These are phyloP conservation scores for Physocladia obscura DNA, from an alignment of 192 early-diverging fungal species.

Conservation along the genomic window DNA sequence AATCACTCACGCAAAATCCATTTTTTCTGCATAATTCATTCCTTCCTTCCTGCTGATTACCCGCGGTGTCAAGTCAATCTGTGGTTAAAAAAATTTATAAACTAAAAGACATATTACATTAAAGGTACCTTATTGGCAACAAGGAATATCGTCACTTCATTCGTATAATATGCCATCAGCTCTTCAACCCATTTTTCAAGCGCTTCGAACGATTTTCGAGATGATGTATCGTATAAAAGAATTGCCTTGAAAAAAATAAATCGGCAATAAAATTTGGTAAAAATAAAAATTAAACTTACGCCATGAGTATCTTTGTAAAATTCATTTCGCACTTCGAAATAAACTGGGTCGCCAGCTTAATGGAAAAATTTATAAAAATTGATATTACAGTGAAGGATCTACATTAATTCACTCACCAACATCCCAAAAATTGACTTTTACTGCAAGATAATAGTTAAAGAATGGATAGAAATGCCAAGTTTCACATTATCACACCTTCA, in stretches of 20 bases:
- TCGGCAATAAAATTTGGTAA: neutral
- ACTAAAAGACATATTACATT: neutral
- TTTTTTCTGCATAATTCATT: conserved; percentile 30
- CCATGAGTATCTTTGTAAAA: conserved; percentile 64
- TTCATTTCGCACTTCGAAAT: conserved; percentile 60
- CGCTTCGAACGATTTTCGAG: conserved; percentile 36
- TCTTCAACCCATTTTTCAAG: conserved; percentile 49
- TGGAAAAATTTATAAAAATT: neutral
- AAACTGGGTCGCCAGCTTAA: conserved; percentile 48
- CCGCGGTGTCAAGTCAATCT: conserved; percentile 35
- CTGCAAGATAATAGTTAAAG: conserved; percentile 21
- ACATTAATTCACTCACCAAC: conserved; percentile 25
- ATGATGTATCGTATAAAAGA: conserved; percentile 43
- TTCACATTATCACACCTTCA: conserved; percentile 14
- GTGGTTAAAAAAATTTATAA: neutral
- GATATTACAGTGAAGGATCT: neutral
- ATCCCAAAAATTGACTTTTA: conserved; percentile 68
- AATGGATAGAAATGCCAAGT: neutral
- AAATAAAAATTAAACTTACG: conserved; percentile 19
- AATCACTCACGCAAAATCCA: conserved; percentile 31
- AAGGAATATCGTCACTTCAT: conserved; percentile 40
- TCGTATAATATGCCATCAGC: conserved; percentile 35
- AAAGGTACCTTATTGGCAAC: conserved; percentile 49
- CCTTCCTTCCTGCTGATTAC: conserved; percentile 44
- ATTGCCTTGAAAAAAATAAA: conserved; percentile 30